Base-by-base conservation (phyloP, 2,329 filamentous ascomycete species). In the Colletotrichum lupini region DNA sequence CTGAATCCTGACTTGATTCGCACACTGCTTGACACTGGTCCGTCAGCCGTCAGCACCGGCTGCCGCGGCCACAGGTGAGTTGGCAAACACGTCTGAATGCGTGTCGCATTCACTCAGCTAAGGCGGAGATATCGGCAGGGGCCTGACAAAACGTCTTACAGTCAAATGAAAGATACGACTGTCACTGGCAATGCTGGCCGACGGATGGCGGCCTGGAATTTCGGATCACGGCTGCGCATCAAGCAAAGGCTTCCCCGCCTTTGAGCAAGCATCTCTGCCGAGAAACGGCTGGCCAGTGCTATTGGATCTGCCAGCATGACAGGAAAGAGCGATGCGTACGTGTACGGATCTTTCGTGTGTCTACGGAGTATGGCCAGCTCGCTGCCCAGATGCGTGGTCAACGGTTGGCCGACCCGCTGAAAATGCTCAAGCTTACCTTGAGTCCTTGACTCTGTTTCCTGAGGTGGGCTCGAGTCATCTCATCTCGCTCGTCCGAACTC, bases 401-500 rank as follows among this genome's bases (percentile, higher is more conserved):
- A 12, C 61, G 53, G 55, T 35, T 53, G 53, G 32, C 24, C 30
- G 59, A 26, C 66, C 56, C 70, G 59, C 66, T 46, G 32, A 60
- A 73, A 64, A 52, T 60, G 60, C 56, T 46, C 69, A 53, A 72
- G 69, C 42, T 53, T 55, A 59, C 59, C 59, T 59, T 57, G 19
- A 58, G n/a, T 72, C 59, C 59, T 59, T 57, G 19, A 58, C 28
- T 72, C 35, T 53, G 58, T 30, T 37, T 68, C 52, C 58, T 28
- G 16, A 57, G 55, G 64, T 35, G 49, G 68, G 12, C 58, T 72
- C 52, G 59, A 49, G 56, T 73, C 70, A 55, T 69, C 46, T 73
- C 71, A 73, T 73, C 71, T 73, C 67, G 67, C 67, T 70, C 56
- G n/a, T 61, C 71, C 57, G 49, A 71, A 42, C 61, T 73, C 71